These are phyloP conservation scores for Syzygium grande DNA, from an alignment of 345 rosid genomes.

Conservation along the genomic window DNA sequence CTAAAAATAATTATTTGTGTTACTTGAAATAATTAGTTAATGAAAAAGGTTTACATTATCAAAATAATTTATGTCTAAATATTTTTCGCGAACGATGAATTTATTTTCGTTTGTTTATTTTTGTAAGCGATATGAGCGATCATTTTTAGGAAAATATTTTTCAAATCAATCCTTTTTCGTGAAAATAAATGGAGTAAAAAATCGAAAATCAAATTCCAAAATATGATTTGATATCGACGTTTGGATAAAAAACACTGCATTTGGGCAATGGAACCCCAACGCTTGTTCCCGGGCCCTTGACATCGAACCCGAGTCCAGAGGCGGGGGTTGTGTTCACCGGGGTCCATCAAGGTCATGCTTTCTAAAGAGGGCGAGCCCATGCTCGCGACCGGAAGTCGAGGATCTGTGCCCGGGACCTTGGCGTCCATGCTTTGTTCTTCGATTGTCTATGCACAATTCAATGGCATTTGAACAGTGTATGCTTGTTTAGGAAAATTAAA, in stretches of 20 bases:
- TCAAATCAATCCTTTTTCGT: no score
- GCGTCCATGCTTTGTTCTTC: not conserved
- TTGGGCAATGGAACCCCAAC: not conserved
- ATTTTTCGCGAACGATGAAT: no score
- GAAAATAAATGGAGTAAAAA: fast-evolving
- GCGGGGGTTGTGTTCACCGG: no score
- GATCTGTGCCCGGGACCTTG: fast-evolving
- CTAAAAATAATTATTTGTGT: no score
- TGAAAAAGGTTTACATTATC: no score
- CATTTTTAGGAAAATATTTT: no score
- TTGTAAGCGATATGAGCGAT: fast-evolving
- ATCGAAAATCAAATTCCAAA: no score
- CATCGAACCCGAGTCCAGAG: not conserved
- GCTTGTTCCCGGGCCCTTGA: not conserved
- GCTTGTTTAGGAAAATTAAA: no score
- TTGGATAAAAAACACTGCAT: no score
- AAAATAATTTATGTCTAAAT: no score
- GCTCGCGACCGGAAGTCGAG: fast-evolving
- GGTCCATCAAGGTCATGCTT: not conserved
- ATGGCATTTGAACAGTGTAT: no score
- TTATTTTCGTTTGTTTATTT: not conserved
- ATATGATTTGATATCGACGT: not conserved
- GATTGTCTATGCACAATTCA: fast-evolving
- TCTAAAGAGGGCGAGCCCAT: not conserved
- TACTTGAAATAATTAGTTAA: no score